Percentiles rank a stretch among this genome's conserved stretches.
phyloP scores from a whole-genome alignment of 768 basidiomycete genomes.

The Russula compacta region DNA sequence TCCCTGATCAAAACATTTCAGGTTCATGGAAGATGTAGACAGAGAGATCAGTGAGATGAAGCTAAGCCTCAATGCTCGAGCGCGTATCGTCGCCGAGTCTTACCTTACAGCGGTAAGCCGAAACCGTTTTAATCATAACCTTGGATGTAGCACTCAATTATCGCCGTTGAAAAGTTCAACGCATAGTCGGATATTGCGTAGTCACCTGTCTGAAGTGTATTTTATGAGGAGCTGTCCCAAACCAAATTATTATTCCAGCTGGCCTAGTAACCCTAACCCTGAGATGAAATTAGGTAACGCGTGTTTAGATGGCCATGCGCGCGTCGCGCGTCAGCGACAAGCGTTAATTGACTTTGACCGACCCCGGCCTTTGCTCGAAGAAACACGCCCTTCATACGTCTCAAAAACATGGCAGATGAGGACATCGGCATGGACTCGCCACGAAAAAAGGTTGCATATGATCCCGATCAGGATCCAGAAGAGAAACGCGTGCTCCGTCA shows the following conservation, averaged over 20 bases:
- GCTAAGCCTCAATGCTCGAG: constrained; percentile 88
- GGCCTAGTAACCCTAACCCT: constrained; percentile 6
- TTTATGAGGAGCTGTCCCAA: background rate
- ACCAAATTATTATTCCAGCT: background rate
- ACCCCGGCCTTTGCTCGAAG: background rate
- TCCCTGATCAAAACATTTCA: constrained; percentile 24
- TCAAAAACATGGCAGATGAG: constrained; percentile 11
- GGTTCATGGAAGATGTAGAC: constrained; percentile 99
- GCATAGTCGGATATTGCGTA: constrained; percentile 17
- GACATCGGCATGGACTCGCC: constrained; percentile 12
- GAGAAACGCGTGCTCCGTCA: constrained; percentile 68
- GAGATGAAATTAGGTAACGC: background rate
- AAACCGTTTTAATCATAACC: background rate
- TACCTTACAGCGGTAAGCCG: constrained; percentile 79
- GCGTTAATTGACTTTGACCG: background rate
- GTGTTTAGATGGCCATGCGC: background rate
- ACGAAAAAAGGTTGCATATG: constrained; percentile 41
- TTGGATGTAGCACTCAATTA: background rate
- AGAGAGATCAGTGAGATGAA: constrained; percentile 99
- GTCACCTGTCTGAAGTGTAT: constrained; percentile 11
- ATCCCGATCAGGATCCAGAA: constrained; percentile 79
- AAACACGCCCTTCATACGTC: background rate
- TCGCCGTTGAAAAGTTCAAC: constrained; percentile 19
- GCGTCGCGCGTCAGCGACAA: background rate
- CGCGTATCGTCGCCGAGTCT: constrained; percentile 94